Percentiles rank a stretch among this genome's conserved stretches.
phyloP scores from a whole-genome alignment of 208 protist genomes.

The Phytomonas sp. region DNA sequence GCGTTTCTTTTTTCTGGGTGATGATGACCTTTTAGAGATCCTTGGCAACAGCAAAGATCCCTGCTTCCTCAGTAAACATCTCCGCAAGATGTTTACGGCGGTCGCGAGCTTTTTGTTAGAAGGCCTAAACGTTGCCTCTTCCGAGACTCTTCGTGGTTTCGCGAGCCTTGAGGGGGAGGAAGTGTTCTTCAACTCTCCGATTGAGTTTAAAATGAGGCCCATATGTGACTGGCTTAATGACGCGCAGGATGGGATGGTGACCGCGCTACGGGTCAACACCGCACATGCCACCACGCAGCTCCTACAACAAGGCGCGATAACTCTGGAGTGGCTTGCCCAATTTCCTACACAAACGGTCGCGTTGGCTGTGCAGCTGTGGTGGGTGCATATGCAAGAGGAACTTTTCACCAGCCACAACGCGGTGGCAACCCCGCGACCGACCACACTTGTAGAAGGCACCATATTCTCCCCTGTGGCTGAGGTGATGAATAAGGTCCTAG shows the following conservation, averaged over 20 bases:
- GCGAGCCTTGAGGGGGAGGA: conserved; percentile 89
- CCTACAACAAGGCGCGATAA: conserved; percentile 20
- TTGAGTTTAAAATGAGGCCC: conserved; percentile 45
- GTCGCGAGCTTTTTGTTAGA: conserved; percentile 75
- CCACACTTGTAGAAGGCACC: conserved; percentile 2
- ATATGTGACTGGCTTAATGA: conserved; percentile 93
- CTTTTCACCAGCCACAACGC: conserved; percentile 16
- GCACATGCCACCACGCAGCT: conserved; percentile 19
- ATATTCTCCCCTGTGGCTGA: conserved; percentile 19
- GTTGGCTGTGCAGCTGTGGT: conserved; percentile 90
- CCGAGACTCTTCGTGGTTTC: conserved; percentile 79
- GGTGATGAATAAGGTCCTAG: conserved; percentile 80
- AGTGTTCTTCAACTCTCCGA: conserved; percentile 61
- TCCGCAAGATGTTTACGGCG: conserved; percentile 99
- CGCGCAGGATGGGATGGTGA: conserved; percentile 88
- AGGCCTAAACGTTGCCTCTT: conserved; percentile 12
- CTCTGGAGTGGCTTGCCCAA: conserved; percentile 77
- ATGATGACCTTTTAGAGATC: conserved; percentile 99
- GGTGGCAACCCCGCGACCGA: conserved; percentile 2
- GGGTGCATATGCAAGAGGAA: conserved; percentile 84
- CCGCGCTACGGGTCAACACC: conserved; percentile 72
- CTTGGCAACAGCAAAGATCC: conserved; percentile 96
- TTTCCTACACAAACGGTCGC: conserved; percentile 91
- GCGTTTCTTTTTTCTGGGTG: conserved; percentile 99
- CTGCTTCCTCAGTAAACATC: conserved; percentile 93